A percentile compares a stretch with the other conserved stretches of the same genome.
These are phyloP conservation scores for Metarhizium anisopliae DNA, from an alignment of 2,329 filamentous ascomycete genomes.

Conservation along the genomic window DNA sequence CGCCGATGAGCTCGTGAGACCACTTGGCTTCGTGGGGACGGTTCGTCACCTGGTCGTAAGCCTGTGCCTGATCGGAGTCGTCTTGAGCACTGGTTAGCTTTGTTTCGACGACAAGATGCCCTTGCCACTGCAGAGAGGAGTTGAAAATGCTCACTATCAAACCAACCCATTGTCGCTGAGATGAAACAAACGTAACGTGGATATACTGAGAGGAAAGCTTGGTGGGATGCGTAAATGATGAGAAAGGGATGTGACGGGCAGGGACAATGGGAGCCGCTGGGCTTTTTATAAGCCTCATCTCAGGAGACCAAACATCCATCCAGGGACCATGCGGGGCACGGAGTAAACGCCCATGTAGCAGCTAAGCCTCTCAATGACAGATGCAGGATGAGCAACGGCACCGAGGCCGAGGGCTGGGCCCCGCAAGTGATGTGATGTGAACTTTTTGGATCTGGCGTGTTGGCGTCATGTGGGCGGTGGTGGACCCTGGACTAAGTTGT, in stretches of 20 bases:
- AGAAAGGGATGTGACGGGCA: not conserved
- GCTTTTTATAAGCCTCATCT: not conserved
- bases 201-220: not conserved
- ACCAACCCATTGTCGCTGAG: conserved; percentile 13
- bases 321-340: not conserved
- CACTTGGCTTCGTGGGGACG: conserved; percentile 21
- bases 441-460: not conserved
- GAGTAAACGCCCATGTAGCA: not conserved
- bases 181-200: not conserved
- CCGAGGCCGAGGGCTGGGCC: not conserved
- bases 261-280: not conserved
- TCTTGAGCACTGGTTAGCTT: conserved; percentile 8
- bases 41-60: conserved; percentile 16
- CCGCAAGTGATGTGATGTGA: not conserved
- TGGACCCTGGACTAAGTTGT: not conserved
- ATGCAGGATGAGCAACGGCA: not conserved
- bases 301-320: not conserved
- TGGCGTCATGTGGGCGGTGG: not conserved
- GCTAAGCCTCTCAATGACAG: not conserved
- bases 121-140: not conserved
- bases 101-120: not conserved
- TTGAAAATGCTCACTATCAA: conserved; percentile 8
- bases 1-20: conserved; percentile 21
- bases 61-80: conserved; percentile 14
- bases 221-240: not conserved